These are phyloP conservation scores for Amauroascus verrucosus DNA, from an alignment of 2,329 filamentous ascomycete genomes.

Conservation along the genomic window DNA sequence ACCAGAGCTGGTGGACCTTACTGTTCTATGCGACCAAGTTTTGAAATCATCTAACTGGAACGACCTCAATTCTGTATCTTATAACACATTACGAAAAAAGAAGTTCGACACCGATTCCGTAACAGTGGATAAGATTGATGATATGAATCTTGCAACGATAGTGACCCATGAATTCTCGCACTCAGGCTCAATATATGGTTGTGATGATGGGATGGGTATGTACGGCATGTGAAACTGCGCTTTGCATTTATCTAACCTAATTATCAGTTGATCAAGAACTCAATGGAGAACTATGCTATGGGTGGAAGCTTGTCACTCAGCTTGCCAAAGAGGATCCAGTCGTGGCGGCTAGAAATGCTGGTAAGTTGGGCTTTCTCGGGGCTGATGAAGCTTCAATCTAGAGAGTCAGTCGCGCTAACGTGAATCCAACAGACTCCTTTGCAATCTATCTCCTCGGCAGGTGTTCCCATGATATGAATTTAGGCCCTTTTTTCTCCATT, in stretches of 20 bases:
- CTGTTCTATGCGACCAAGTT: conserved; percentile 1
- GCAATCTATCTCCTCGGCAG: conserved; percentile 4
- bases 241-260: neutral
- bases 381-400: neutral
- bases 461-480: neutral
- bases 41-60: conserved; percentile 2
- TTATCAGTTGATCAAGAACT: neutral
- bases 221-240: neutral
- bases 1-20: neutral
- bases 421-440: conserved; percentile 2
- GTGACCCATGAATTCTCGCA: conserved; percentile 9
- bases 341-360: neutral
- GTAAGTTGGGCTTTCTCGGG: conserved; percentile 7
- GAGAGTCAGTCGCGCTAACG: neutral
- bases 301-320: neutral
- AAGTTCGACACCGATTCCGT: neutral
- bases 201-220: neutral
- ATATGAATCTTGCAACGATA: conserved; percentile 3
- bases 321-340: neutral
- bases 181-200: neutral
- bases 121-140: neutral
- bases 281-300: conserved; percentile 1
- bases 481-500: neutral
- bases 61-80: neutral
- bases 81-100: neutral